Conservation (phyloP, 352 stramenopile genomes). For the Phytophthora ramorum region DNA sequence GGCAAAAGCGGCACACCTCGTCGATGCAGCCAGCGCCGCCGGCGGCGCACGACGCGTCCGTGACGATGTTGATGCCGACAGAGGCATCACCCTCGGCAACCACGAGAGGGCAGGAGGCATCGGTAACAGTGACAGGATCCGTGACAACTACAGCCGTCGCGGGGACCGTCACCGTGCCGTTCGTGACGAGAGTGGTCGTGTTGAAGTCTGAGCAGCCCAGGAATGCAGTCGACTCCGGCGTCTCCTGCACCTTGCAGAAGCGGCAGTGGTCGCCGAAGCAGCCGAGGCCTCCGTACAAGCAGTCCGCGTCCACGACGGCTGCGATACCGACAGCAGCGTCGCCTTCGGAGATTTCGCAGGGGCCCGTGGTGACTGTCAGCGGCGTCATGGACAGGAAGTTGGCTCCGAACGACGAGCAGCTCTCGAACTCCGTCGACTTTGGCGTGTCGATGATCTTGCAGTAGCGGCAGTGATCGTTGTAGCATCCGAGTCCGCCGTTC, state of each 20-base stretch:
- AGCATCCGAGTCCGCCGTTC: slow-evolving; percentile 45
- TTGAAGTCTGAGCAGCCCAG: slow-evolving; percentile 23
- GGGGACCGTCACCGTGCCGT: slow-evolving; percentile 8
- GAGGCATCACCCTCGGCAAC: slow-evolving; percentile 26
- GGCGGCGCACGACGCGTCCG: slow-evolving; percentile 28
- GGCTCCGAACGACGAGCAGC: slow-evolving; percentile 39
- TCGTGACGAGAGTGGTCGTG: slow-evolving; percentile 15
- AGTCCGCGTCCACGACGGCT: slow-evolving; percentile 33
- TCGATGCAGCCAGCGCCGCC: slow-evolving; percentile 50
- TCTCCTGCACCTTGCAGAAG: slow-evolving; percentile 47
- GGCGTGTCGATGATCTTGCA: slow-evolving; percentile 45
- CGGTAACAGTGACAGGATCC: not conserved
- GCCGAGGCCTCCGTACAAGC: slow-evolving; percentile 44
- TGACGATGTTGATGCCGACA: slow-evolving; percentile 40
- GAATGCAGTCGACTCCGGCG: slow-evolving; percentile 36
- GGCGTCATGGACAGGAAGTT: slow-evolving; percentile 26
- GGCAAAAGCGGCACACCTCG: slow-evolving; percentile 49
- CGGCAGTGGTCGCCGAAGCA: slow-evolving; percentile 50
- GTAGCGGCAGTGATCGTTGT: slow-evolving; percentile 45
- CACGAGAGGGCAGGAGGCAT: slow-evolving; percentile 6
- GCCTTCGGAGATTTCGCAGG: slow-evolving; percentile 30
- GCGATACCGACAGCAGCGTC: slow-evolving; percentile 41
- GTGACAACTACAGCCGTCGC: not conserved
- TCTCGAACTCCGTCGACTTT: slow-evolving; percentile 41
- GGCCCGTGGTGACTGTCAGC: slow-evolving; percentile 20